Evolutionary conservation across 148 eudicot species (phyloP), one percentile per base, ranked within the genome.

Genomic region (Pharnaceum exiguum): DNA sequence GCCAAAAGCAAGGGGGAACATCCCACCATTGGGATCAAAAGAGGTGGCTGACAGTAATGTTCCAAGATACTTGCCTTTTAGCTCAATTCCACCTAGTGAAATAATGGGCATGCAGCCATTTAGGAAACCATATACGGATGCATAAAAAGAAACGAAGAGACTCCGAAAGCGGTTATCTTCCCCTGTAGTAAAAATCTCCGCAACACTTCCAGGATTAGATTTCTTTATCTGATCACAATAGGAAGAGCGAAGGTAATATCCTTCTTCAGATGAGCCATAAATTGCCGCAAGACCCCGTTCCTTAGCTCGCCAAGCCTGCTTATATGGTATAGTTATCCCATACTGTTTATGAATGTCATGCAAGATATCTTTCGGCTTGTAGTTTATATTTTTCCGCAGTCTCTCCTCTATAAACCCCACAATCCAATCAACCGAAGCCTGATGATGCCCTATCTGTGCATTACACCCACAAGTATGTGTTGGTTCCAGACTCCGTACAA

Each of bases 241-340:
- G n/a, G 60, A 61, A 21, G 90, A 85, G 51, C 80, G 85, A 39
- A 77, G 75, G 47, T 45, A 77, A 36, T 84, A 80, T 2, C 81
- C 90, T 65, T 84, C 79, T 60, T 84, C 90, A 55, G 73, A 80
- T 63, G 90, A 80, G 35, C 90, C 90, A 62, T 77, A 75, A 26
- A 84, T 75, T 53, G 81, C 81, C 21, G 75, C 77, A 55, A 84
- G 81, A 7, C 79, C 83, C 17, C 90, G 73, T 44, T 80, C 90
- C 66, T 75, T 80, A 29, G 85, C 90, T 17, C 85, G 81, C 90
- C 90, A 80, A 16, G 90, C 85, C 62, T 84, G 90, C 68, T 80
- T 84, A 61, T 84, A 84, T 0, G 90, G 83, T 61, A 84, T 78
- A n/a, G 83, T 78, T 35, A 80, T 73, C 49, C 88, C 90, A 47